Evolutionary conservation across 495 filamentous ascomycete genomes (phyloP).

Genomic region (Penicillium steckii): DNA sequence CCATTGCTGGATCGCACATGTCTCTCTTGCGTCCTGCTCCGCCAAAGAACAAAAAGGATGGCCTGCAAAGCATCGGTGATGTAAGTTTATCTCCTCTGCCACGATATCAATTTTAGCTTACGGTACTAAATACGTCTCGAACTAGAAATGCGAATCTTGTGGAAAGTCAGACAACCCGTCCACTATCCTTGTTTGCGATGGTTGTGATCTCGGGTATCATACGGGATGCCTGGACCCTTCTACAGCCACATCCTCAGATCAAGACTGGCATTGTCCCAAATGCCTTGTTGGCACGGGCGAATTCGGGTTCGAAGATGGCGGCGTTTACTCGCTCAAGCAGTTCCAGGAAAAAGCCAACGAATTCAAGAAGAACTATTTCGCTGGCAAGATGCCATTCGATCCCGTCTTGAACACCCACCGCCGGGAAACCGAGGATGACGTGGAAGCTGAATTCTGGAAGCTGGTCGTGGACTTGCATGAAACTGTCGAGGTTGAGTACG

Average conservation of each 20-base stretch:
- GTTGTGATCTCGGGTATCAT: constrained; percentile 89
- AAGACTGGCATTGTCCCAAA: constrained; percentile 94
- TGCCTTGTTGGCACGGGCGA: constrained; percentile 96
- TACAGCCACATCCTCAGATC: constrained; percentile 72
- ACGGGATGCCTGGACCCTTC: constrained; percentile 85
- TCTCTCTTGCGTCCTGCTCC: constrained; percentile 81
- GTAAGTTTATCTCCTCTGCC: constrained; percentile 43
- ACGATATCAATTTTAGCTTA: neutral
- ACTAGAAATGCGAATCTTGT: constrained; percentile 82
- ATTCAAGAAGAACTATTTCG: constrained; percentile 94
- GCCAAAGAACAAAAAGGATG: constrained; percentile 68
- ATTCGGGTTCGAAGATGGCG: constrained; percentile 97
- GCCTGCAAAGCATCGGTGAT: constrained; percentile 69
- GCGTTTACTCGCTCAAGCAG: constrained; percentile 90
- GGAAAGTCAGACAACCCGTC: constrained; percentile 73
- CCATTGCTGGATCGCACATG: constrained; percentile 96
- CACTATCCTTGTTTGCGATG: constrained; percentile 81
- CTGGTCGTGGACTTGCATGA: constrained; percentile 90
- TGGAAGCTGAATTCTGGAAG: constrained; percentile 96
- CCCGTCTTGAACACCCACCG: constrained; percentile 74
- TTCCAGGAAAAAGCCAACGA: constrained; percentile 95
- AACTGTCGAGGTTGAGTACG: constrained; percentile 97
- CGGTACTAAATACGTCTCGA: constrained; percentile 9
- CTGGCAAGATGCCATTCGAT: constrained; percentile 86
- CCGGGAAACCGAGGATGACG: constrained; percentile 89